Base-by-base conservation (phyloP, 2,329 filamentous ascomycete species). In the Fusarium cicatricum region DNA sequence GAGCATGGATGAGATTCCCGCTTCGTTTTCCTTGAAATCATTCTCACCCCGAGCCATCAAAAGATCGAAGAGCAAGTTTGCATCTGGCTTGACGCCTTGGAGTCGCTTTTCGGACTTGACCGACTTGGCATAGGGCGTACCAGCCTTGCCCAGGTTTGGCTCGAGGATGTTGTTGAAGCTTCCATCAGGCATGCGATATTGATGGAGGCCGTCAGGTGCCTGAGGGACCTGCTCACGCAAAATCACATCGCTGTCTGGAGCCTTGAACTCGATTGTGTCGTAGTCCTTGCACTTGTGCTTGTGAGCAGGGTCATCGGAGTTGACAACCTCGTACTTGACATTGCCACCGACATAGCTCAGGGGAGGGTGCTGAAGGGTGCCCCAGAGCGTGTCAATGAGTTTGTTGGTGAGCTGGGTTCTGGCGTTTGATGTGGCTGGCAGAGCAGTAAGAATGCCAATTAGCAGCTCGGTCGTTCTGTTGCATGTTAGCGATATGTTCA, bases 1-100 rank as follows among this genome's bases (percentile, higher is more conserved):
- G 14, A 93, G 77, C 75, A 91, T 85, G 64, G 86, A 88, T 0
- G 89, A 92, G 34, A 92, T 86, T n/a, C 85, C 83, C 44, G 88
- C 88, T 0, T 88, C 86, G 69, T 91, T 90, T 49, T 85, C 78
- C 57, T 85, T 80, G 57, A 85, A 84, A n/a, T 64, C 68, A 0
- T 64, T 52, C 28, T 78, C 75, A 32, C 76, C 75, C 21, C 88
- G 82, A 14, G 84, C 85, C 79, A 91, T 83, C 21, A 90, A 69
- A 17, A 82, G 83, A 71, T 91, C 88, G 55, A 91, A 91, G 3
- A 91, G 76, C 12, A 87, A 75, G 15, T 84, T 85, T 0, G 88
- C 81, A 43, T 90, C 88, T 1, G 88, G 87, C 45, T 85, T 80
- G 23, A 83, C 80, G 15, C 82, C 84, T 1, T 84, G 82, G 51